Percentiles rank a stretch among this genome's conserved stretches.
These are phyloP conservation scores for Margaritispora aquatica DNA, from an alignment of 495 filamentous ascomycete species.

Conservation along the genomic window DNA sequence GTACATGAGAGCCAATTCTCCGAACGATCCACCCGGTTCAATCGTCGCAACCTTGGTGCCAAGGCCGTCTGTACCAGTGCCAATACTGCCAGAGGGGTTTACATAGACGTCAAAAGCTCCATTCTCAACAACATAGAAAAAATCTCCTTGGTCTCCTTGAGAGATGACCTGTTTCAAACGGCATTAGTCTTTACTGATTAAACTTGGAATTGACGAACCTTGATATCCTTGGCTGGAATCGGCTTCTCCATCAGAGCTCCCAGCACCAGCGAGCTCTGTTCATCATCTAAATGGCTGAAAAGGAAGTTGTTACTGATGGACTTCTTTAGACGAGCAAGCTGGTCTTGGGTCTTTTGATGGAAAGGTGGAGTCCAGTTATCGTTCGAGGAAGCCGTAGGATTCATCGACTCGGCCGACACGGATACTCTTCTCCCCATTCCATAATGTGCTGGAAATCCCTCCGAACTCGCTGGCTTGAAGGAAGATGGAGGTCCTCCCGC, in stretches of 20 bases:
- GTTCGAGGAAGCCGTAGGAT: conserved; percentile 72
- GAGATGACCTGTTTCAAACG: conserved; percentile 60
- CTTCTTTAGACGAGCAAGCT: conserved; percentile 67
- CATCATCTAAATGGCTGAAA: conserved; percentile 91
- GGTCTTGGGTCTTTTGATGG: conserved; percentile 76
- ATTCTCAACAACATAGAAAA: conserved; percentile 94
- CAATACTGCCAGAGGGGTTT: conserved; percentile 69
- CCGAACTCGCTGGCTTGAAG: conserved; percentile 31
- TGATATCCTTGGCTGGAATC: conserved; percentile 90
- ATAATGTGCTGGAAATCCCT: conserved; percentile 87
- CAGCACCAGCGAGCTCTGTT: conserved; percentile 78
- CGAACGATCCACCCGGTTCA: conserved; percentile 90
- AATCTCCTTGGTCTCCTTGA: conserved; percentile 94
- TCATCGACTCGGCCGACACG: conserved; percentile 93
- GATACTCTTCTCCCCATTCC: conserved; percentile 90
- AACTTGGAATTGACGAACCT: conserved; percentile 35
- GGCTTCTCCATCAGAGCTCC: conserved; percentile 91
- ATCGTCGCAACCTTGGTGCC: conserved; percentile 78
- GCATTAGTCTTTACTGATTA: background rate
- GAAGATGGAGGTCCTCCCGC: conserved; percentile 30
- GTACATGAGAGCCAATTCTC: conserved; percentile 97
- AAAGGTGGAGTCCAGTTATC: conserved; percentile 88
- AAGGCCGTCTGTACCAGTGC: conserved; percentile 78
- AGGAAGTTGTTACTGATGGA: conserved; percentile 89
- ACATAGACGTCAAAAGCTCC: conserved; percentile 90